phyloP scores from a whole-genome alignment of 805 yeast genomes.

The Candida vaughaniae region DNA sequence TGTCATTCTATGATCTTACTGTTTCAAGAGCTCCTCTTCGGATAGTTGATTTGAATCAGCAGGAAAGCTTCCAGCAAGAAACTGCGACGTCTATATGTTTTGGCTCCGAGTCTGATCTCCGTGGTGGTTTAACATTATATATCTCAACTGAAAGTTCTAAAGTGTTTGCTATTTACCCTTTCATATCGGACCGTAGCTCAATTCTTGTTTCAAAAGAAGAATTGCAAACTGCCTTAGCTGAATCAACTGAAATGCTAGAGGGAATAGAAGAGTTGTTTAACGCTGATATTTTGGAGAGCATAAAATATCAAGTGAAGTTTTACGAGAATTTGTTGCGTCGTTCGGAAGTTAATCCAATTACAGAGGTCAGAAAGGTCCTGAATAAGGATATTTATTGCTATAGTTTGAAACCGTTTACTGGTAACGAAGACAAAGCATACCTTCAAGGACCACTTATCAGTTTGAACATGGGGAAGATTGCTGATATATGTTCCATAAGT shows the following conservation, averaged over 20 bases:
- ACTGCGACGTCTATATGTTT: constrained; percentile 25
- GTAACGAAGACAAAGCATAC: neutral
- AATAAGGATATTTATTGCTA: neutral
- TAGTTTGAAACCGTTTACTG: neutral
- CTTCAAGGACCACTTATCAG: constrained; percentile 24
- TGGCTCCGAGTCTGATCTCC: constrained; percentile 23
- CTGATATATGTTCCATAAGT: constrained; percentile 16
- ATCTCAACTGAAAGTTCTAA: constrained; percentile 19
- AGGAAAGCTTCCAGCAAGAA: constrained; percentile 12
- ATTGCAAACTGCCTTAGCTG: constrained; percentile 10
- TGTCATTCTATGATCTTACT: constrained; percentile 12
- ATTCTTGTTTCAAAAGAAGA: constrained; percentile 1
- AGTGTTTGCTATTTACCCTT: constrained; percentile 30
- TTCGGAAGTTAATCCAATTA: constrained; percentile 4
- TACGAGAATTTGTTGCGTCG: neutral
- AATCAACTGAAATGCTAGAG: constrained; percentile 6
- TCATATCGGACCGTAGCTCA: constrained; percentile 11
- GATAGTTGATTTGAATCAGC: constrained; percentile 15
- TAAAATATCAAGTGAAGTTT: constrained; percentile 3
- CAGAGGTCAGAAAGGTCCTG: neutral
- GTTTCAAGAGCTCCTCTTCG: constrained; percentile 1
- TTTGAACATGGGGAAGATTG: constrained; percentile 7
- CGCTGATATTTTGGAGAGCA: neutral
- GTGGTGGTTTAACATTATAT: constrained; percentile 31
- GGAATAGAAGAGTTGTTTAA: neutral